Conservation (phyloP, 2,329 filamentous ascomycete genomes). For the Fusarium oxysporum region DNA sequence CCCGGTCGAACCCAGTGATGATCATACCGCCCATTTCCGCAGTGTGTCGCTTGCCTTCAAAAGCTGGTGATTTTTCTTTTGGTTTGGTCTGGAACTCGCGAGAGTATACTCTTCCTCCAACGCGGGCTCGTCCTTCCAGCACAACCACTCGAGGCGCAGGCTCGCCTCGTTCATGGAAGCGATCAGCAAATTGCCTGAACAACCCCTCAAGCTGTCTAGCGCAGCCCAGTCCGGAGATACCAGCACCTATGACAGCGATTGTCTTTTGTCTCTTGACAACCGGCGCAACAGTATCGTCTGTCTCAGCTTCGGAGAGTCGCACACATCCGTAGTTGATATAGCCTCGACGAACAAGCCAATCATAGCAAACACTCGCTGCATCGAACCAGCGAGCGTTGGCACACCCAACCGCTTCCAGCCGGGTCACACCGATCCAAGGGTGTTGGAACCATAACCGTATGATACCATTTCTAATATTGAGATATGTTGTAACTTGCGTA, state of each 20-base stretch:
- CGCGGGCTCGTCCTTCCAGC: conserved; percentile 85
- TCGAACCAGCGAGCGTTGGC: conserved; percentile 91
- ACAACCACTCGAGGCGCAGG: conserved; percentile 80
- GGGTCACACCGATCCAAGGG: conserved; percentile 82
- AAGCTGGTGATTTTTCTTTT: conserved; percentile 60
- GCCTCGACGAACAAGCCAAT: conserved; percentile 90
- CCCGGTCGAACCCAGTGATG: conserved; percentile 94
- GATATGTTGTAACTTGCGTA: conserved; percentile 90
- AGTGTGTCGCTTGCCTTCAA: conserved; percentile 75
- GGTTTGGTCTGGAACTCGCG: conserved; percentile 72
- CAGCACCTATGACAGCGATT: conserved; percentile 89
- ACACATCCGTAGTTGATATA: conserved; percentile 98
- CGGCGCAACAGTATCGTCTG: conserved; percentile 54
- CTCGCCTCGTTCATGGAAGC: conserved; percentile 73
- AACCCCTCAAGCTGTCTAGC: conserved; percentile 91
- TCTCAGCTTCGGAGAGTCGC: conserved; percentile 64
- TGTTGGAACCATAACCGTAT: conserved; percentile 90
- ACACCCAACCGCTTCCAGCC: conserved; percentile 90
- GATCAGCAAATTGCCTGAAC: conserved; percentile 81
- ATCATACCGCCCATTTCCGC: conserved; percentile 99
- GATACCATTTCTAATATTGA: conserved; percentile 96
- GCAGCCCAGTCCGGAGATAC: conserved; percentile 93
- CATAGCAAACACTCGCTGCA: conserved; percentile 86
- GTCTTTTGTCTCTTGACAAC: conserved; percentile 69
- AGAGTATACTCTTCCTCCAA: conserved; percentile 95